phyloP scores from a whole-genome alignment of 2,329 filamentous ascomycete genomes.

The Claviceps africana region DNA sequence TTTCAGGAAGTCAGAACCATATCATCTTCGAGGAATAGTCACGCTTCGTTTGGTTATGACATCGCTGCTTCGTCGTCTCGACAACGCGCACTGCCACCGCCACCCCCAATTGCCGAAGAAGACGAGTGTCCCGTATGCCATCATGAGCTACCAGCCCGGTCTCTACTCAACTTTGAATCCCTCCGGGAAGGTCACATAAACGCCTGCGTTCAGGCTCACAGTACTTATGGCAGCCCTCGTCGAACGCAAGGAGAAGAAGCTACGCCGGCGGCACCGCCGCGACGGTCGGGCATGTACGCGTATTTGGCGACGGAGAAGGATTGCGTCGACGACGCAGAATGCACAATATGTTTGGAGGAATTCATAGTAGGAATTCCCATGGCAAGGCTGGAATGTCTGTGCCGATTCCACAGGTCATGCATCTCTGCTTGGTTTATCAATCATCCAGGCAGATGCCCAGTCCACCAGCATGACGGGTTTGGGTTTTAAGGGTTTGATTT shows the following conservation, averaged over 20 bases:
- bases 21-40: constrained; percentile 14
- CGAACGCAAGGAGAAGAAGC: constrained; percentile 13
- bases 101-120: constrained; percentile 49
- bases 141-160: constrained; percentile 48
- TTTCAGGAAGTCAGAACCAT: constrained; percentile 3
- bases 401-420: constrained; percentile 47
- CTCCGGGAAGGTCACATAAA: constrained; percentile 45
- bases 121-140: constrained; percentile 72
- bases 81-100: constrained; percentile 26
- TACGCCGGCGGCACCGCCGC: constrained; percentile 19
- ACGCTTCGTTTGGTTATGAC: constrained; percentile 13
- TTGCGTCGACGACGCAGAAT: constrained; percentile 52
- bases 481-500: constrained; percentile 25
- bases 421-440: constrained; percentile 49
- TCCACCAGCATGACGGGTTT: constrained; percentile 50
- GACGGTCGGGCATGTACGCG: constrained; percentile 47
- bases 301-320: constrained; percentile 55
- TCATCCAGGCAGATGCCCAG: constrained; percentile 49
- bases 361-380: constrained; percentile 48
- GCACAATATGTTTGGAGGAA: constrained; percentile 54
- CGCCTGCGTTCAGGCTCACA: constrained; percentile 41
- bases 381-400: constrained; percentile 54
- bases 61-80: constrained; percentile 21
- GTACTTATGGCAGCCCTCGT: constrained; percentile 28
- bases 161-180: constrained; percentile 37